Evolutionary conservation across 2,329 filamentous ascomycete genomes (phyloP).

Genomic region (Mycosphaerella arachidis): DNA sequence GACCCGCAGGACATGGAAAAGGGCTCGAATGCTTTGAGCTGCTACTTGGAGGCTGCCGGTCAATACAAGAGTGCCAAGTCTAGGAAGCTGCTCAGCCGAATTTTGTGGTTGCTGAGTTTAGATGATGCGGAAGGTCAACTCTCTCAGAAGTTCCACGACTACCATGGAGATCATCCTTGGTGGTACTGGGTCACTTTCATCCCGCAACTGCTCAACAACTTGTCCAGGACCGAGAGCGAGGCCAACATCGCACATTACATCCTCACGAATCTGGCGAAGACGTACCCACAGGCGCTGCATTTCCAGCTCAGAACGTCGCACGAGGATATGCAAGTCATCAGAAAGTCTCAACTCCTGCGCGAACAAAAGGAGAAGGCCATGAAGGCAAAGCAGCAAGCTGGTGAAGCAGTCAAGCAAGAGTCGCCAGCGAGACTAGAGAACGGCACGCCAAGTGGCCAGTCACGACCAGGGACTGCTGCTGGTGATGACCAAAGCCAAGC

Average conservation of each 20-base stretch:
- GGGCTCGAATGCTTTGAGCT: conserved; percentile 88
- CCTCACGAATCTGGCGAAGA: conserved; percentile 87
- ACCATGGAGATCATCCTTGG: conserved; percentile 93
- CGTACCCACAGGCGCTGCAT: conserved; percentile 90
- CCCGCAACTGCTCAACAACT: conserved; percentile 85
- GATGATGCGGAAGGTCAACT: conserved; percentile 83
- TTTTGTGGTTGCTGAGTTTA: conserved; percentile 91
- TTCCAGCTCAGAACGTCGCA: conserved; percentile 90
- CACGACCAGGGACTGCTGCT: conserved; percentile 39
- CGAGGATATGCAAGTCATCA: conserved; percentile 89
- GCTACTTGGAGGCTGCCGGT: conserved; percentile 91
- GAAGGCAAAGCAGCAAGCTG: conserved; percentile 55
- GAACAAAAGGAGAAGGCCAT: conserved; percentile 51
- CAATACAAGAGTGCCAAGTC: conserved; percentile 98
- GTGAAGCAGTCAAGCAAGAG: conserved; percentile 37
- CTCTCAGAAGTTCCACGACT: conserved; percentile 83
- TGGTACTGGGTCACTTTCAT: conserved; percentile 99
- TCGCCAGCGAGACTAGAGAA: conserved; percentile 33
- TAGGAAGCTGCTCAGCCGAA: conserved; percentile 84
- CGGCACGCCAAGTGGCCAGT: conserved; percentile 37
- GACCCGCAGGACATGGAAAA: conserved; percentile 76
- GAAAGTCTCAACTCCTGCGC: conserved; percentile 67
- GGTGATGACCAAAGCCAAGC: conserved; percentile 37
- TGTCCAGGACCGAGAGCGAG: conserved; percentile 73
- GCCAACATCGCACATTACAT: conserved; percentile 81